Evolutionary conservation across 2,329 filamentous ascomycete genomes (phyloP), one percentile per base, ranked within the genome.

Genomic region (Fusarium algeriense): DNA sequence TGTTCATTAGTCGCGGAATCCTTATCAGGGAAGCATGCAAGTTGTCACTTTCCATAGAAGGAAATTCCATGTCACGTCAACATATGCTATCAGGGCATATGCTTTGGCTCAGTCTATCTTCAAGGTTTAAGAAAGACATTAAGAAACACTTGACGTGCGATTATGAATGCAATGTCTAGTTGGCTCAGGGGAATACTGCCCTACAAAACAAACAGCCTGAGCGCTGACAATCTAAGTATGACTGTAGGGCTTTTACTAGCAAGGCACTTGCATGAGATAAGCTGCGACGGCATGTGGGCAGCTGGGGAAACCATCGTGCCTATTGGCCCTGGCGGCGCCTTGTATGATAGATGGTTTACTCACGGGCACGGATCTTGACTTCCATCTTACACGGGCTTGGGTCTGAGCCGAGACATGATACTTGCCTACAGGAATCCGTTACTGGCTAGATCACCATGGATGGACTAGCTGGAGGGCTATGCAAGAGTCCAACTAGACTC

Each of bases 391-490:
- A 19, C 20, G 32, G 6, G 14, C 41, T 56, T 2, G 11, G 7
- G 7, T 6, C 32, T 30, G 26, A 53, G 55, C 26, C 26, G 11
- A 19, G 45, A 32, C 7, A 19, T 2, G 6, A 23, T 23, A 10
- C 10, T 15, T 4, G 12, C n/a, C 7, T 2, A 15, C 20, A 17
- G 8, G 3, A 20, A 44, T n/a, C 17, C 26, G 17, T 2, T 52
- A 7, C 15, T 52, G 9, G 48, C 6, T 26, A 17, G 6, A 11
- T 11, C 4, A 1, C 14, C 6, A 6, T 12, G 8, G 0, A 9
- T 15, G 23, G 14, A 12, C 6, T n/a, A 7, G 23, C 7, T n/a
- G 37, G 17, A 12, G 1, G 17, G 20, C 6, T n/a, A 35, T 20
- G 23, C 6, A 15, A 23, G 23, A 4, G 23, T 23, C 23, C 23